Percentiles rank a stretch among this genome's conserved stretches.
phyloP scores from a whole-genome alignment of 1,284 basidiomycete species.

The Kwoniella shivajii region DNA sequence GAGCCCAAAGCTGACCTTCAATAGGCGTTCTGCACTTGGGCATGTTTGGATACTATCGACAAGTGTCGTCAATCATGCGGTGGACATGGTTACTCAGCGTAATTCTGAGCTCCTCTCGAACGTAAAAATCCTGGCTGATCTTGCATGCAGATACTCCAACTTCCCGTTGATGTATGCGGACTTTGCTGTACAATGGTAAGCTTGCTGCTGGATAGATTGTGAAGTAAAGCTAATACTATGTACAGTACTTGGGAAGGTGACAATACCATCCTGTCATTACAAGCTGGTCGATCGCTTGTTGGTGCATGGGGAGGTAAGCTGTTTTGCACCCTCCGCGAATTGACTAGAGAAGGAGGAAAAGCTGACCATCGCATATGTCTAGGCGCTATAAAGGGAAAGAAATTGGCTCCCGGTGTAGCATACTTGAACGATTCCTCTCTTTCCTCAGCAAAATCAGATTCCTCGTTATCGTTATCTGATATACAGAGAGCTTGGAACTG shows the following conservation, averaged over 20 bases:
- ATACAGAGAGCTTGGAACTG: slow-evolving; percentile 59
- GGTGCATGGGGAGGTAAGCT: slow-evolving; percentile 55
- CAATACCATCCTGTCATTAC: slow-evolving; percentile 60
- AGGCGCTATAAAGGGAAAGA: slow-evolving; percentile 57
- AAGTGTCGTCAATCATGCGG: slow-evolving; percentile 61
- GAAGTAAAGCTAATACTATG: background rate
- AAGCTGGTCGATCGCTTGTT: slow-evolving; percentile 60
- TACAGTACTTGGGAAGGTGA: slow-evolving; percentile 60
- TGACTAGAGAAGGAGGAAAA: background rate
- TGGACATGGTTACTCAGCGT: slow-evolving; percentile 62
- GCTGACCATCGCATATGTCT: background rate
- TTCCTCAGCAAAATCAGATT: slow-evolving; percentile 55
- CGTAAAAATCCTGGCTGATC: background rate
- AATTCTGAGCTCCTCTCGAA: slow-evolving; percentile 15
- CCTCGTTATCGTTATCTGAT: slow-evolving; percentile 56
- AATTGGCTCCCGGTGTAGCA: slow-evolving; percentile 56
- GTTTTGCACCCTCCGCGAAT: too few relatives aligned
- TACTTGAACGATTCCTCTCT: slow-evolving; percentile 57
- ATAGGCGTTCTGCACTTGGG: slow-evolving; percentile 64
- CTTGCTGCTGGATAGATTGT: background rate
- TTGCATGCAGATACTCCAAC: slow-evolving; percentile 55
- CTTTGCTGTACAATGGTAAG: slow-evolving; percentile 59
- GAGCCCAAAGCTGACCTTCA: background rate
- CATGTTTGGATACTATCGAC: slow-evolving; percentile 61
- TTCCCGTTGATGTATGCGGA: slow-evolving; percentile 61